These are phyloP conservation scores for Corynespora cassiicola DNA, from an alignment of 2,329 filamentous ascomycete species.

Conservation along the genomic window DNA sequence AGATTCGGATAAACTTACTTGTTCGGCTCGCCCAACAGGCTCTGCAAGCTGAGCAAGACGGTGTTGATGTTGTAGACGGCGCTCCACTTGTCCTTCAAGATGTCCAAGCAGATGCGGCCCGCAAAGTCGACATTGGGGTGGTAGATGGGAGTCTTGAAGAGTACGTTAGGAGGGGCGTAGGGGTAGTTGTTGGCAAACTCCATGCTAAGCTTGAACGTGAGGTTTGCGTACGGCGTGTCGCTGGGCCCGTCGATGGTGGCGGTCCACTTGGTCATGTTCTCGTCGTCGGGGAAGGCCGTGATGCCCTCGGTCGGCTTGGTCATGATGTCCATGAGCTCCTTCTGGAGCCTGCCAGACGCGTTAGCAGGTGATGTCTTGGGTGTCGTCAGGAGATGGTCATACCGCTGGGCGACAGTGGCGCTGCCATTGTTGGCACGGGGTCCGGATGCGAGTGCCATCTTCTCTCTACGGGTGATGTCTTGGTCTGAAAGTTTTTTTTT, in stretches of 20 bases:
- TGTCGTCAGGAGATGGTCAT: constrained; percentile 12
- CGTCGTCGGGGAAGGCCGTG: constrained; percentile 92
- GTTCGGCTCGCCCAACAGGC: constrained; percentile 93
- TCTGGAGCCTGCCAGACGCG: constrained; percentile 74
- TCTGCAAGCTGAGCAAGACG: constrained; percentile 91
- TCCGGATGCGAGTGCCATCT: constrained; percentile 34
- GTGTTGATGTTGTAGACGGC: constrained; percentile 96
- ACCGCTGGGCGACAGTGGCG: constrained; percentile 57
- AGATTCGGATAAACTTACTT: constrained; percentile 69
- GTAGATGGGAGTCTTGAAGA: constrained; percentile 99
- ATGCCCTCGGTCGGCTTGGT: constrained; percentile 90
- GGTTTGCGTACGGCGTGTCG: constrained; percentile 86
- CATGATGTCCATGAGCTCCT: constrained; percentile 98
- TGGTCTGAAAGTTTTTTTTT: constrained; percentile 7
- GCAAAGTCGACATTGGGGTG: constrained; percentile 99
- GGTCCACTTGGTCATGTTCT: constrained; percentile 85
- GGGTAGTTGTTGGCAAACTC: constrained; percentile 92
- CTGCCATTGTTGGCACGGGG: constrained; percentile 39
- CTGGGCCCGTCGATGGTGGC: constrained; percentile 91
- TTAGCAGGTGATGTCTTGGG: constrained; percentile 11
- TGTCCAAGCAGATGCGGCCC: constrained; percentile 95
- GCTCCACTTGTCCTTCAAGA: constrained; percentile 99
- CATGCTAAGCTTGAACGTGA: constrained; percentile 92
- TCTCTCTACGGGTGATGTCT: constrained; percentile 10
- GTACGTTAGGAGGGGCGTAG: constrained; percentile 85